Conservation (phyloP, 2,329 filamentous ascomycete species). For the Aspergillus spinulosporus region DNA sequence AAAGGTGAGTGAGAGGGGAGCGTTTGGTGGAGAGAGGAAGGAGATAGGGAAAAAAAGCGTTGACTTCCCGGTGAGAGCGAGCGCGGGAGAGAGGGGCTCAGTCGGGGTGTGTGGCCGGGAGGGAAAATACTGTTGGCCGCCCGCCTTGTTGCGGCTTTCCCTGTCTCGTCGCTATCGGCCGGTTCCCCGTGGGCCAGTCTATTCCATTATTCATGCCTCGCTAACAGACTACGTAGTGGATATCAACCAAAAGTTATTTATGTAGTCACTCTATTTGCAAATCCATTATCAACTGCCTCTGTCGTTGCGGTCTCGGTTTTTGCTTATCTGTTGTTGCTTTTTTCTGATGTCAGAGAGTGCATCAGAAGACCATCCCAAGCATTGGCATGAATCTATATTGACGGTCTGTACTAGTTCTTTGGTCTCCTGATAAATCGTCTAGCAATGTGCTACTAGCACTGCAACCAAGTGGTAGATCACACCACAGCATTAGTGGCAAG, state of each 20-base stretch:
- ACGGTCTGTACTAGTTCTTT: background rate
- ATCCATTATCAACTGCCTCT: background rate
- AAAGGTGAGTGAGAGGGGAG: constrained; percentile 12
- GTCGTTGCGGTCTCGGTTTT: background rate
- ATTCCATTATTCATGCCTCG: constrained; percentile 18
- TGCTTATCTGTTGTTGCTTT: constrained; percentile 1
- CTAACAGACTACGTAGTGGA: background rate
- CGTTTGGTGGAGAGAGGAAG: constrained; percentile 10
- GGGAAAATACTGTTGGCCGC: constrained; percentile 38
- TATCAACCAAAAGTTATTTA: background rate
- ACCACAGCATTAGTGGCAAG: constrained; percentile 3
- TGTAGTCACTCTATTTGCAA: constrained; percentile 2
- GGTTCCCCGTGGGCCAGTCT: constrained; percentile 21
- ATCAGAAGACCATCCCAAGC: constrained; percentile 1
- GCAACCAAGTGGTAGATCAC: background rate
- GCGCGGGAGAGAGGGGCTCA: constrained; percentile 19
- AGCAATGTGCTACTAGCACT: background rate
- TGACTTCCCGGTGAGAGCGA: constrained; percentile 19
- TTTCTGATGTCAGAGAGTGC: constrained; percentile 4
- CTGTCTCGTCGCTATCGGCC: constrained; percentile 25
- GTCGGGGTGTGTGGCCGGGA: constrained; percentile 28
- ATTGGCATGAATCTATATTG: constrained; percentile 1
- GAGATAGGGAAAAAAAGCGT: constrained; percentile 24
- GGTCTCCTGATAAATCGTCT: background rate
- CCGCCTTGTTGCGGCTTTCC: constrained; percentile 20